Evolutionary conservation across 768 basidiomycete species (phyloP).

Genomic region (Lactarius tabidus): DNA sequence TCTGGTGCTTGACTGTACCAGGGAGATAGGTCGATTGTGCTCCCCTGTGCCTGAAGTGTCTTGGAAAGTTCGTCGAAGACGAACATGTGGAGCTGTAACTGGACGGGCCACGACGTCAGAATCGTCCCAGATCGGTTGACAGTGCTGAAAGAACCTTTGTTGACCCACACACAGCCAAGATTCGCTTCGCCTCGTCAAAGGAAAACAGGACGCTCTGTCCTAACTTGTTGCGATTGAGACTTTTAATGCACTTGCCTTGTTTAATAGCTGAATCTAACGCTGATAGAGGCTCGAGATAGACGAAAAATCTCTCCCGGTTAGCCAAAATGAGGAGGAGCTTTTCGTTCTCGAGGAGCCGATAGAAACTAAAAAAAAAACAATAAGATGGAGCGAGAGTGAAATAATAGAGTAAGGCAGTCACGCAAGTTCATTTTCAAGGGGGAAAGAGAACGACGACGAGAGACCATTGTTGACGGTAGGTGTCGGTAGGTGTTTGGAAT

Average conservation of each 20-base stretch:
- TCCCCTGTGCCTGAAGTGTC: constrained; percentile 41
- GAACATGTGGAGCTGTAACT: constrained; percentile 42
- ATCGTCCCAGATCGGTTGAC: neutral
- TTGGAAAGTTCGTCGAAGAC: constrained; percentile 43
- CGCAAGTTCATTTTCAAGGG: neutral
- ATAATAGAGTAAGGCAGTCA: neutral
- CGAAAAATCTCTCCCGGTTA: neutral
- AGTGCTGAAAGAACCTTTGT: constrained; percentile 35
- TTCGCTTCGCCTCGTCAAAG: constrained; percentile 50
- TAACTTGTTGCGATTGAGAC: constrained; percentile 43
- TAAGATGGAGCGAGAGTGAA: neutral
- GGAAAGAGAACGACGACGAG: neutral
- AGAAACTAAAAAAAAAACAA: constrained; percentile 5
- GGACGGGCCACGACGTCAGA: neutral
- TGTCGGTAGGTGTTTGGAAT: constrained; percentile 6
- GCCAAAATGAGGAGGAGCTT: constrained; percentile 14
- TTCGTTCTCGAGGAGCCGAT: constrained; percentile 18
- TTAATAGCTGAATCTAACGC: constrained; percentile 2
- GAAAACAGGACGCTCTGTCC: constrained; percentile 43
- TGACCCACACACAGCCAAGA: constrained; percentile 44
- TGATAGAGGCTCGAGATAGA: constrained; percentile 15
- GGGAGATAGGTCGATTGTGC: constrained; percentile 35
- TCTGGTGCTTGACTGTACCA: constrained; percentile 42
- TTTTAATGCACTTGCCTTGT: neutral
- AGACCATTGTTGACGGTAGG: neutral